A percentile compares a stretch with the other conserved stretches of the same genome.
phyloP scores from a whole-genome alignment of 2,329 filamentous ascomycete genomes.

The Ascochyta fabae region DNA sequence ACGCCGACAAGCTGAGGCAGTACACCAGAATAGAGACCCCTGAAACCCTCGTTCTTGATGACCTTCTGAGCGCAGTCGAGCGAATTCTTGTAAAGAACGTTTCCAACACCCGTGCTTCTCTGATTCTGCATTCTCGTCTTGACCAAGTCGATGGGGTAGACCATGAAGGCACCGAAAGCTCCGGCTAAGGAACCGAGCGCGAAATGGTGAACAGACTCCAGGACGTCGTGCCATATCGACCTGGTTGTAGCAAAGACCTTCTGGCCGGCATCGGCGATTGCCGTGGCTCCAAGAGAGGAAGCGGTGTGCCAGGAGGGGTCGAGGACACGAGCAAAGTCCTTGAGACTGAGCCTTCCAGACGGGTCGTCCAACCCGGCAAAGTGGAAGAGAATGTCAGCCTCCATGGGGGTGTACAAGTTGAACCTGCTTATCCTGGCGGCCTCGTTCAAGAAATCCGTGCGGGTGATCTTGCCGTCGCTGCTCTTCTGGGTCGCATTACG shows the following conservation, averaged over 20 bases:
- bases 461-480: constrained; percentile 88
- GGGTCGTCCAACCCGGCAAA: constrained; percentile 93
- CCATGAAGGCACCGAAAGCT: constrained; percentile 98
- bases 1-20: constrained; percentile 95
- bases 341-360: constrained; percentile 79
- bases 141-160: constrained; percentile 97
- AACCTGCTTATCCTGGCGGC: constrained; percentile 90
- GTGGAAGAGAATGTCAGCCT: constrained; percentile 97
- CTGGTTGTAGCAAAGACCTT: constrained; percentile 63
- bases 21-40: constrained; percentile 91
- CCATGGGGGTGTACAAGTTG: constrained; percentile 97
- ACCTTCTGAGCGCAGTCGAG: constrained; percentile 95
- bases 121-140: constrained; percentile 99
- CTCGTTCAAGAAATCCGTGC: constrained; percentile 92
- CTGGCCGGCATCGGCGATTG: constrained; percentile 54
- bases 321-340: constrained; percentile 92
- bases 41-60: constrained; percentile 86
- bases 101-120: constrained; percentile 76
- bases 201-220: constrained; percentile 90
- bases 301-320: constrained; percentile 87
- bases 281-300: constrained; percentile 61
- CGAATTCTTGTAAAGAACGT: constrained; percentile 95
- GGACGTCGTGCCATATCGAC: constrained; percentile 66
- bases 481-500: constrained; percentile 85
- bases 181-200: constrained; percentile 86